A percentile compares a stretch with the other conserved stretches of the same genome.
Conservation (phyloP, 495 filamentous ascomycete genomes). For the Aspergillus bertholletiae region DNA sequence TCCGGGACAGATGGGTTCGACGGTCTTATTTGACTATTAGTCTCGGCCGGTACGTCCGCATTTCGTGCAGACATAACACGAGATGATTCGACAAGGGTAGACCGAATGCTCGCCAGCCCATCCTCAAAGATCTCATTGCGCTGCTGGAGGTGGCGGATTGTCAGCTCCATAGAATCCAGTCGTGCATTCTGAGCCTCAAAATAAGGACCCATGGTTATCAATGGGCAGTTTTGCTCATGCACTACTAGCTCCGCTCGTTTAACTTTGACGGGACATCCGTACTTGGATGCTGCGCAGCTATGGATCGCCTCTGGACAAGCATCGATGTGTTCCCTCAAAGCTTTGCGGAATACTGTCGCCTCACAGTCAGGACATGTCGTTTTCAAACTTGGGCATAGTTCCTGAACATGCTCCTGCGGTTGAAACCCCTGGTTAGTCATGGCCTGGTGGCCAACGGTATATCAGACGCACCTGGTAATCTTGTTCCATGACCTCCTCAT, state of each 20-base stretch:
- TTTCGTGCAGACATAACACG: slow-evolving; percentile 15
- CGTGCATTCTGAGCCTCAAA: slow-evolving; percentile 55
- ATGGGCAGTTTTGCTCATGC: slow-evolving; percentile 54
- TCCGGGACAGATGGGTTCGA: slow-evolving; percentile 2
- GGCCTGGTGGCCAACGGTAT: neutral
- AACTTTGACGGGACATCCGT: slow-evolving; percentile 53
- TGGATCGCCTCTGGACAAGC: slow-evolving; percentile 52
- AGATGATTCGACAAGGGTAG: slow-evolving; percentile 36
- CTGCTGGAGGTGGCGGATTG: slow-evolving; percentile 51
- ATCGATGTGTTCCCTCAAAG: slow-evolving; percentile 47
- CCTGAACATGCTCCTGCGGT: slow-evolving; percentile 45
- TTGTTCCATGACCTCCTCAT: slow-evolving; percentile 50
- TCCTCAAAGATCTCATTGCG: slow-evolving; percentile 58
- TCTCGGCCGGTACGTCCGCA: neutral
- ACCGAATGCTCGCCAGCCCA: slow-evolving; percentile 47
- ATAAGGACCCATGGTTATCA: slow-evolving; percentile 57
- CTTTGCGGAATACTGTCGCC: slow-evolving; percentile 41
- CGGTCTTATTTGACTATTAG: neutral
- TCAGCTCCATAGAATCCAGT: slow-evolving; percentile 53
- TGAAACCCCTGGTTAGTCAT: neutral
- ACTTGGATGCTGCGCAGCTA: slow-evolving; percentile 50
- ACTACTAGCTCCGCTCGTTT: slow-evolving; percentile 44
- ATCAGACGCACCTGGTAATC: slow-evolving; percentile 50
- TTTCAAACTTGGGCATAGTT: slow-evolving; percentile 46
- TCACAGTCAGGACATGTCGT: slow-evolving; percentile 53